Evolutionary conservation across 495 filamentous ascomycete genomes (phyloP), one percentile per base, ranked within the genome.

Genomic region (Clohesyomyces aquaticus): DNA sequence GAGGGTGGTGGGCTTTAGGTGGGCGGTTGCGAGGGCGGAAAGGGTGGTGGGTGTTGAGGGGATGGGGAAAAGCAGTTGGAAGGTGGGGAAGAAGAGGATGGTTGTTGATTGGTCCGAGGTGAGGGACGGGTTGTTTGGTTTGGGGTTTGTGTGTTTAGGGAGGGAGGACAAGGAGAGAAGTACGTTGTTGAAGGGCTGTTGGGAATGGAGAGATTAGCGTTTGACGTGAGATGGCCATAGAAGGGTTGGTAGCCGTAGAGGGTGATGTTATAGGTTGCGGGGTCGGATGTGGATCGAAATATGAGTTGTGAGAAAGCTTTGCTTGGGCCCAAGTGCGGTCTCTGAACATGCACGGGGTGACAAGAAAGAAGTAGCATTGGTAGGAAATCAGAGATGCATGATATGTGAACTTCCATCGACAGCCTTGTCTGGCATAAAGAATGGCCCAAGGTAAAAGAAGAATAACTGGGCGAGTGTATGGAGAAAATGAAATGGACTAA

Each of bases 151-250:
- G n/a, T n/a, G n/a, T n/a, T n/a, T n/a, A n/a, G 86, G 79, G 4
- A 80, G 72, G 59, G 92, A 85, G 8, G 87, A 92, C 18, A 85
- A 78, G 72, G 88, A 89, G n/a, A 86, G 82, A 43, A 90, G 80
- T 46, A 93, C 75, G 70, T 92, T 90, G 70, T 90, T 88, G 72
- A 86, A 89, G 26, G 91, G 92, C 91, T 96, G 66, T 9, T 53
- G 14, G 26, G 53, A 29, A 46, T 35, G 3, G 21, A 4, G 41
- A 11, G 18, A 41, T 46, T 43, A 64, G 25, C 9, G 4, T 48
- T 32, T 27, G 18, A 42, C 11, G 49, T 38, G 25, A n/a, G n/a
- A n/a, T n/a, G n/a, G n/a, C n/a, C n/a, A n/a, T n/a, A n/a, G n/a
- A n/a, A n/a, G n/a, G 35, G n/a, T 18, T 4, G 35, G 56, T 21